Conservation (phyloP, 106 monocot genomes). For the Acorus calamus region DNA sequence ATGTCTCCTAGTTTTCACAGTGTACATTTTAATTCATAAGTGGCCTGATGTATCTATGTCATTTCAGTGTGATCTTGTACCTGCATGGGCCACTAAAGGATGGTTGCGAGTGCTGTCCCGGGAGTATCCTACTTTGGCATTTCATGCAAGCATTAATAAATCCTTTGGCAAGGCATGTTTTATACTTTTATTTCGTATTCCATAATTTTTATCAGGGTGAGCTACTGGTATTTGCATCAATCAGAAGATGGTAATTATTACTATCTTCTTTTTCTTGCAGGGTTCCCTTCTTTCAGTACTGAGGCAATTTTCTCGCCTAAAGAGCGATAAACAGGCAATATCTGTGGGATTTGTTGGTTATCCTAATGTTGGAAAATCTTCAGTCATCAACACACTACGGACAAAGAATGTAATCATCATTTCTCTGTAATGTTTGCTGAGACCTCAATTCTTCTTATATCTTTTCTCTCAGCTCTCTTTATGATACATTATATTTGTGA, state of each 20-base stretch:
- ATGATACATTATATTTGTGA: not conserved
- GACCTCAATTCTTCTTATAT: not conserved
- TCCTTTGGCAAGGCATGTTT: conserved; percentile 87
- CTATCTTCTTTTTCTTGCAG: conserved; percentile 14
- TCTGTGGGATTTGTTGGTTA: conserved; percentile 99
- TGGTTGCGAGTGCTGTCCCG: conserved; percentile 76
- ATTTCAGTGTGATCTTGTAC: conserved; percentile 83
- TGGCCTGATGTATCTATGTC: not conserved
- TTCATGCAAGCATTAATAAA: conserved; percentile 89
- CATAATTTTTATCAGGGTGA: too few relatives aligned
- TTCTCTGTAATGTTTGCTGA: not conserved
- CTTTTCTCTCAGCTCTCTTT: not conserved
- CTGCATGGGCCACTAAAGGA: conserved; percentile 97
- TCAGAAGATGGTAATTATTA: too few relatives aligned
- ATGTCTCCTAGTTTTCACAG: not conserved
- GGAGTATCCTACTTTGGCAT: conserved; percentile 89
- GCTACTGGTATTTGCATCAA: too few relatives aligned
- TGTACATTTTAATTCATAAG: not conserved
- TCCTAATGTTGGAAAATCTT: conserved; percentile 99
- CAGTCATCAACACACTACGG: conserved; percentile 89
- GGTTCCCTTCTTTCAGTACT: conserved; percentile 89
- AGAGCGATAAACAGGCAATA: conserved; percentile 95
- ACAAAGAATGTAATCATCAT: conserved; percentile 65
- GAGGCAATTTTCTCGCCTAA: conserved; percentile 83
- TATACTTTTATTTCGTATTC: not conserved